These are phyloP conservation scores for Scheffersomyces insectosa DNA, from an alignment of 1,139 yeast genomes.

Conservation along the genomic window DNA sequence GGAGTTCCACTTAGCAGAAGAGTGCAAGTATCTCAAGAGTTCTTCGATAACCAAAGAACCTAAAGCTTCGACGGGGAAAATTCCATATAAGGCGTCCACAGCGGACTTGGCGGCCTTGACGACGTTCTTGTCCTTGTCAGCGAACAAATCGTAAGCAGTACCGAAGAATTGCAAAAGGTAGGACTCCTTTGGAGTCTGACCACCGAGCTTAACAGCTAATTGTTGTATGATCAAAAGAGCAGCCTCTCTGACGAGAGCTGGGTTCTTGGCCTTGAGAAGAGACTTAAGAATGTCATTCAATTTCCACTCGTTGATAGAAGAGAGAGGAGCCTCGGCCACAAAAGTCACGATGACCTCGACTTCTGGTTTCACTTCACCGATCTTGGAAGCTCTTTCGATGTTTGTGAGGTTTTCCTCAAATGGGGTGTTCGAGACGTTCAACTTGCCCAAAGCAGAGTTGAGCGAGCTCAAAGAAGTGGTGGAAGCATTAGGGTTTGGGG, in stretches of 20 bases:
- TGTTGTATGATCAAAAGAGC: slow-evolving; percentile 68
- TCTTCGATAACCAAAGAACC: slow-evolving; percentile 67
- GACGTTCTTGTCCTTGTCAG: slow-evolving; percentile 87
- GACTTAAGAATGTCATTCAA: slow-evolving; percentile 62
- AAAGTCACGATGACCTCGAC: slow-evolving; percentile 56
- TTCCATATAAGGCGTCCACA: slow-evolving; percentile 63
- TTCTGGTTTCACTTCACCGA: slow-evolving; percentile 66
- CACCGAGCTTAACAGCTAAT: slow-evolving; percentile 65
- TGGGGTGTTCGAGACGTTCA: slow-evolving; percentile 62
- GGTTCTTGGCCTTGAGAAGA: slow-evolving; percentile 70
- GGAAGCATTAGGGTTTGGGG: slow-evolving; percentile 44
- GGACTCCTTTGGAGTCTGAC: slow-evolving; percentile 73
- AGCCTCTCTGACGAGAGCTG: slow-evolving; percentile 74
- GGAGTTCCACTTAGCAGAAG: slow-evolving; percentile 93
- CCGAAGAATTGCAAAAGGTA: slow-evolving; percentile 60
- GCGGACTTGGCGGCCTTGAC: slow-evolving; percentile 79
- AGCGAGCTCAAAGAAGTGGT: slow-evolving; percentile 74
- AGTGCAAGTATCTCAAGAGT: slow-evolving; percentile 61
- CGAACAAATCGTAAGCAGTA: slow-evolving; percentile 61
- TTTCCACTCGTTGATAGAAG: slow-evolving; percentile 64
- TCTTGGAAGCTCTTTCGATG: slow-evolving; percentile 56
- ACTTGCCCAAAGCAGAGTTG: slow-evolving; percentile 65
- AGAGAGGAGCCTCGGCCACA: slow-evolving; percentile 40
- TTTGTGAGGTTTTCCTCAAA: slow-evolving; percentile 58
- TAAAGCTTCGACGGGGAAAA: slow-evolving; percentile 78